Evolutionary conservation across 768 basidiomycete genomes (phyloP), one percentile per base, ranked within the genome.

Genomic region (Hirschioporus abietinus): DNA sequence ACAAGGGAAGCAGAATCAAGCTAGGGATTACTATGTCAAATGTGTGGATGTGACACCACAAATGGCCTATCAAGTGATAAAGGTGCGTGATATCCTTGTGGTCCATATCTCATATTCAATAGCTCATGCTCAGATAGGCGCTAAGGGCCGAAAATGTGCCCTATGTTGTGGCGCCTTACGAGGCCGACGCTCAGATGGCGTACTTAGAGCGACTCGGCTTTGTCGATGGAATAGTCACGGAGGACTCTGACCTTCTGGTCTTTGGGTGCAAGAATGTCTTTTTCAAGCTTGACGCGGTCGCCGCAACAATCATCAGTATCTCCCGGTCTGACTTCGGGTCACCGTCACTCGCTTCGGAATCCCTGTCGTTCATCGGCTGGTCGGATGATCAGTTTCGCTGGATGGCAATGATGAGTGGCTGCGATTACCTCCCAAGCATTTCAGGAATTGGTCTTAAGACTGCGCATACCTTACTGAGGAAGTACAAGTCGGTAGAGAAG

Each of bases 21-120:
- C 97, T 30, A 83, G 95, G 9, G 95, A 99, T 18, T 86, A 80
- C 76, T 99, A 93, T 73, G 83, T 91, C 71, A 97, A 96, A 76
- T 93, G 91, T 70, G 80, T 98, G 64, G 97, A 99, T 70, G 93
- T 99, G 58, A 96, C 95, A 4, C 96, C 97, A 0, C 90, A 95
- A 77, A 96, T 99, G 94, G 96, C 96, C 1, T 96, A 85, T 75
- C 97, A 99, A 76, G 81, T 98, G 70, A 97, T 99, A 81, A 99
- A 99, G 86, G 96, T 91, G 69, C 60, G 78, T 69, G 34, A 18
- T 57, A n/a, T 20, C 23, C 58, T 36, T 65, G 34, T 65, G 42
- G 57, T 15, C 1, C 12, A 52, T 10, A 52, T 15, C 5, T 15
- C 12, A 20, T 63, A 35, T 18, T 66, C 15, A 20, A 30, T 20